Conservation (phyloP, 495 filamentous ascomycete genomes). For the Penicillium maclennaniae region DNA sequence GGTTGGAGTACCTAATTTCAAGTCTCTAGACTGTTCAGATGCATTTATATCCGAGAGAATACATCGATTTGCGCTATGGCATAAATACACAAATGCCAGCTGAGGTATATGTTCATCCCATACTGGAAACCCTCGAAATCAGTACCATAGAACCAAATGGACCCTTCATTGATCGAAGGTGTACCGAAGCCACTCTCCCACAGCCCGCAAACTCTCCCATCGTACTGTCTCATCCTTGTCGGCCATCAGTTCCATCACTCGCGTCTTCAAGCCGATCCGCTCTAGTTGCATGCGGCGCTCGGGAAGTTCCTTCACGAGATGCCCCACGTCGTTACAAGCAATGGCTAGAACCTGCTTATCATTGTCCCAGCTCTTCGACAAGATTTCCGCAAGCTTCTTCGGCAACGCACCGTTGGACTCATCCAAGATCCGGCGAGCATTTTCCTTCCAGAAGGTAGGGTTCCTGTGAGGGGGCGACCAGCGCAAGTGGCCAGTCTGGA, state of each 20-base stretch:
- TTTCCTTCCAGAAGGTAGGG: slow-evolving; percentile 88
- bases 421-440: slow-evolving; percentile 89
- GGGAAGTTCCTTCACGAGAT: slow-evolving; percentile 83
- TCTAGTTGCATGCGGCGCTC: slow-evolving; percentile 80
- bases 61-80: slow-evolving; percentile 21
- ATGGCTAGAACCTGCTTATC: slow-evolving; percentile 96
- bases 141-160: slow-evolving; percentile 12
- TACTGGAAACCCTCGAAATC: slow-evolving; percentile 1
- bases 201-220: slow-evolving; percentile 91
- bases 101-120: slow-evolving; percentile 27
- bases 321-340: slow-evolving; percentile 90
- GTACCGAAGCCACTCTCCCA: slow-evolving; percentile 92
- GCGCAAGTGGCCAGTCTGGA: slow-evolving; percentile 82
- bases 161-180: slow-evolving; percentile 59
- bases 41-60: not conserved
- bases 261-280: slow-evolving; percentile 81
- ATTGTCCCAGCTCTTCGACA: slow-evolving; percentile 79
- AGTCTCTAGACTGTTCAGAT: not conserved
- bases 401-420: slow-evolving; percentile 73
- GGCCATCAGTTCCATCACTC: slow-evolving; percentile 95
- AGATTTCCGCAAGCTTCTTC: slow-evolving; percentile 80
- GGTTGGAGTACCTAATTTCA: not conserved
- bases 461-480: slow-evolving; percentile 96
- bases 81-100: slow-evolving; percentile 21
- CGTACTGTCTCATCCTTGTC: slow-evolving; percentile 84